A percentile compares a stretch with the other conserved stretches of the same genome.
These are phyloP conservation scores for Rhynchosporium agropyri DNA, from an alignment of 2,329 filamentous ascomycete genomes.

Conservation along the genomic window DNA sequence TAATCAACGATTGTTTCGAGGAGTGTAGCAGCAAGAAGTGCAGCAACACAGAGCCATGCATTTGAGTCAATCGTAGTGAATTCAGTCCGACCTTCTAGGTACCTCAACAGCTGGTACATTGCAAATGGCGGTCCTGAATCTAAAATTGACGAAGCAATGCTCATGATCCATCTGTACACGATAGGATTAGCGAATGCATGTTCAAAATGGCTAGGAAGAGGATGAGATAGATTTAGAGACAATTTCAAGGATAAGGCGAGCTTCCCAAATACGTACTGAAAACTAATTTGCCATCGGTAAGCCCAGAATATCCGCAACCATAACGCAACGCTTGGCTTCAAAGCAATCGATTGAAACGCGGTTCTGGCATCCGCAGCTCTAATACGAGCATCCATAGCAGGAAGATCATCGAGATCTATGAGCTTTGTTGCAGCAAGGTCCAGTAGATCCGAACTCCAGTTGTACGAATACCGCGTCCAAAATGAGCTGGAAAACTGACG, in stretches of 20 bases:
- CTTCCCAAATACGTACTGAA: slow-evolving; percentile 13
- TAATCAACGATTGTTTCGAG: slow-evolving; percentile 24
- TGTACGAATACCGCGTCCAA: slow-evolving; percentile 63
- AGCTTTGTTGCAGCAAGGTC: slow-evolving; percentile 57
- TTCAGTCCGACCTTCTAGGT: slow-evolving; percentile 30
- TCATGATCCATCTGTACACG: slow-evolving; percentile 18
- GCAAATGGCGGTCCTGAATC: slow-evolving; percentile 30
- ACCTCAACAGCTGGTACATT: slow-evolving; percentile 31
- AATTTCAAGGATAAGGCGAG: too few relatives aligned
- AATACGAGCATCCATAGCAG: slow-evolving; percentile 53
- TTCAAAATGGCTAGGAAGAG: too few relatives aligned
- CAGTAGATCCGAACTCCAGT: slow-evolving; percentile 63
- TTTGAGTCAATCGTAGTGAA: slow-evolving; percentile 22
- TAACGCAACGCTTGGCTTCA: slow-evolving; percentile 50
- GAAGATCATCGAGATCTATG: slow-evolving; percentile 61
- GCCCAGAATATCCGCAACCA: slow-evolving; percentile 59
- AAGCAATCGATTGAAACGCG: slow-evolving; percentile 52
- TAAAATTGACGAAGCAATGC: slow-evolving; percentile 25
- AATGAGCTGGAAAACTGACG: slow-evolving; percentile 60
- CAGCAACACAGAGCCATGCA: slow-evolving; percentile 36
- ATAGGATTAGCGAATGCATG: too few relatives aligned
- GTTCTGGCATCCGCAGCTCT: slow-evolving; percentile 53
- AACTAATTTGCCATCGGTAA: slow-evolving; percentile 49
- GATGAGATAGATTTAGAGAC: too few relatives aligned
- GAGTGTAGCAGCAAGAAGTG: slow-evolving; percentile 45